Conservation (phyloP, 768 basidiomycete species). For the Pisolithus tinctorius region DNA sequence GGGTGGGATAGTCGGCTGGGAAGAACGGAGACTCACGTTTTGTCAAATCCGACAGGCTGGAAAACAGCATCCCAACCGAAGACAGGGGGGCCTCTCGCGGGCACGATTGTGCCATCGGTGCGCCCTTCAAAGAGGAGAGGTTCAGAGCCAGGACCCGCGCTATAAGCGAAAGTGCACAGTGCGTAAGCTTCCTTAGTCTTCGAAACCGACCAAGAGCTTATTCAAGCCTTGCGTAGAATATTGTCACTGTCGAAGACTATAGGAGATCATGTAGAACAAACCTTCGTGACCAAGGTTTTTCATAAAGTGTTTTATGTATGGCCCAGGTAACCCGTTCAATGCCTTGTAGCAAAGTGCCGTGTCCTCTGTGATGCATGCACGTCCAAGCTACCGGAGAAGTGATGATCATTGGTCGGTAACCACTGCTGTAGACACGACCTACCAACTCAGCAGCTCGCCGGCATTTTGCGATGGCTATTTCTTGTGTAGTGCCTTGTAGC, state of each 20-base stretch:
- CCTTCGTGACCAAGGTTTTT: slow-evolving; percentile 80
- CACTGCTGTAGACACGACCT: slow-evolving; percentile 11
- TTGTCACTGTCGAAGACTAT: neutral
- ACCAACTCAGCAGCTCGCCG: slow-evolving; percentile 77
- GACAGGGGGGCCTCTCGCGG: slow-evolving; percentile 63
- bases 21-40: slow-evolving; percentile 52
- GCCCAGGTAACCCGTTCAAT: slow-evolving; percentile 86
- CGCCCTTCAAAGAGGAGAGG: slow-evolving; percentile 82
- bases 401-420: neutral
- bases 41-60: slow-evolving; percentile 64
- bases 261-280: slow-evolving; percentile 13
- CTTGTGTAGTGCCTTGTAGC: slow-evolving; percentile 86
- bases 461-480: slow-evolving; percentile 88
- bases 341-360: slow-evolving; percentile 92
- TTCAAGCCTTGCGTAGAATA: slow-evolving; percentile 58
- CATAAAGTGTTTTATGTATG: slow-evolving; percentile 95
- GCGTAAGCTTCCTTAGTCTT: slow-evolving; percentile 77
- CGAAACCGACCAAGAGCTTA: slow-evolving; percentile 70
- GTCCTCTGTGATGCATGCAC: slow-evolving; percentile 78
- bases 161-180: slow-evolving; percentile 95
- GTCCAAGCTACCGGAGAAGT: slow-evolving; percentile 32
- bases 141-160: slow-evolving; percentile 70
- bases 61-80: slow-evolving; percentile 95
- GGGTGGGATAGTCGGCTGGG: neutral
- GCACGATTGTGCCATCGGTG: slow-evolving; percentile 87